Base-by-base conservation (phyloP, 1,284 basidiomycete species). In the Inonotus obliquus region DNA sequence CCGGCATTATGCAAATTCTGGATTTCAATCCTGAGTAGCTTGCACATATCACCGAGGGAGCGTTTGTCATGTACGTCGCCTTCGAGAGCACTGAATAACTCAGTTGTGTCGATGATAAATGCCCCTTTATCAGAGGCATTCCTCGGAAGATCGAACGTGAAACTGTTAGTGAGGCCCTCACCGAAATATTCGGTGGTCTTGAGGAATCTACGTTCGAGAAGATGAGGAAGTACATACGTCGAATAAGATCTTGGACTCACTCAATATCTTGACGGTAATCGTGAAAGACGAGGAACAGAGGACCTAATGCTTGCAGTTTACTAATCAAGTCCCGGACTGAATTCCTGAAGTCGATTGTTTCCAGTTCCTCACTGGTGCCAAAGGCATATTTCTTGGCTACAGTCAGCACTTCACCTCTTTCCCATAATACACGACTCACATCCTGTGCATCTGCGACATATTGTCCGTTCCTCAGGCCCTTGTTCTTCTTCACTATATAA, bases 251-350 rank as follows among this genome's bases (percentile, higher is more conserved):
- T 17, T 19, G 23, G 11, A 70, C 81, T 45, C 65, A 88, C 85
- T 87, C 87, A 71, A 93, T 76, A 70, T 94, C 91, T 65, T 87
- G 82, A 62, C 74, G 80, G 54, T 80, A 76, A 69, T 92, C 89
- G 71, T 94, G 92, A 71, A 94, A 91, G 11, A 93, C 79, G 35
- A 94, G 78, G 70, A 86, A 91, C 19, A 92, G 72, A 0, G 89
- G 86, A 0, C 86, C 87, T 32, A 74, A 67, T 11, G 69, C 65
- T 4, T 70, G 67, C 61, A 83, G 71, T 5, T 71, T 66, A 2
- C 71, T 67, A 51, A 93, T 66, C 45, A 91, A 71, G 1, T 75
- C 71, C 56, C 75, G 72, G 63, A 92, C 80, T 51, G 75, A 77
- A 11, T 71, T 63, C 67, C 82, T 85, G 71, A 92, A 81, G 2